These are phyloP conservation scores for Pseudognaphalium luteoalbum DNA, from an alignment of 129 eudicot genomes.

Conservation along the genomic window DNA sequence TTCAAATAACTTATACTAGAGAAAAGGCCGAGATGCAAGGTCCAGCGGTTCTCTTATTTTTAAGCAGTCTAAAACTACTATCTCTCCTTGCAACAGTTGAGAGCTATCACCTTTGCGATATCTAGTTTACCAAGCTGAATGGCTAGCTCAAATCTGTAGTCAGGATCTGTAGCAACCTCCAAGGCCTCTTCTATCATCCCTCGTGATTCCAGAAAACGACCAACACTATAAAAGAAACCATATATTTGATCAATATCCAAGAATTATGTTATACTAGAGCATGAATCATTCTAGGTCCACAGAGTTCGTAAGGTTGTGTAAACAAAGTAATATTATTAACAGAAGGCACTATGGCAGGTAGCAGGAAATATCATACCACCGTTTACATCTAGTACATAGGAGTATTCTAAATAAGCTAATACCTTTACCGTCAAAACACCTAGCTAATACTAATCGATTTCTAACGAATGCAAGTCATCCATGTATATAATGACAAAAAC, in stretches of 20 bases:
- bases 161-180: slow-evolving; percentile 96
- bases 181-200: slow-evolving; percentile 89
- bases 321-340: slow-evolving; percentile 1
- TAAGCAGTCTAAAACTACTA: slow-evolving; percentile 2
- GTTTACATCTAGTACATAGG: neutral
- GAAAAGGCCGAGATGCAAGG: neutral
- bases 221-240: slow-evolving; percentile 56
- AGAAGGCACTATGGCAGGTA: neutral
- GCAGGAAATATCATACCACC: neutral
- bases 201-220: slow-evolving; percentile 95
- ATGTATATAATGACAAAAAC: neutral
- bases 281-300: neutral
- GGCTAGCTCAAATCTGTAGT: slow-evolving; percentile 95
- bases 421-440: neutral
- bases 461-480: neutral
- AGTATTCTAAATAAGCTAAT: neutral
- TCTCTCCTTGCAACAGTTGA: slow-evolving; percentile 17
- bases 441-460: neutral
- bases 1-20: neutral
- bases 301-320: slow-evolving; percentile 16
- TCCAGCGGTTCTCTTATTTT: neutral
- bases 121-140: slow-evolving; percentile 89
- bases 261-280: neutral
- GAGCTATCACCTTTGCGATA: slow-evolving; percentile 61
- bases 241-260: slow-evolving; percentile 11